Evolutionary conservation across 1,139 yeast genomes (phyloP).

Genomic region (Yamadazyma dendronema): DNA sequence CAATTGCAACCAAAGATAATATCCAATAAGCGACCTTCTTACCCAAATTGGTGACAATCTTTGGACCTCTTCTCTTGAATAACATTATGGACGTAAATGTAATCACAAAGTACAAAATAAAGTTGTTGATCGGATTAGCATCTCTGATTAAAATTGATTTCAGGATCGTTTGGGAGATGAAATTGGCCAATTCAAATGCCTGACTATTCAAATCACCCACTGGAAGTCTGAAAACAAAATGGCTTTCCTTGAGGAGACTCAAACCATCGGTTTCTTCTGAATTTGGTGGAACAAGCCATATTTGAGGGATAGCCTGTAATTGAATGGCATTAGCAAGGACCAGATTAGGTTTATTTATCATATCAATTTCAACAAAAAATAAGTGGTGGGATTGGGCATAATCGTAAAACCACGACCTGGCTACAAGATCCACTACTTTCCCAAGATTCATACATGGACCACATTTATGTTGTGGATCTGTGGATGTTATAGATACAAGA

Average conservation of each 20-base stretch:
- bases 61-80: constrained; percentile 49
- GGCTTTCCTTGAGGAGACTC: constrained; percentile 29
- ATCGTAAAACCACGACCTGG: constrained; percentile 43
- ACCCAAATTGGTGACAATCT: constrained; percentile 28
- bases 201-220: constrained; percentile 26
- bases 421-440: constrained; percentile 13
- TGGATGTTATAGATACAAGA: constrained; percentile 33
- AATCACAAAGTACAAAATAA: constrained; percentile 43
- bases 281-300: constrained; percentile 64
- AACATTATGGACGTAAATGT: constrained; percentile 47
- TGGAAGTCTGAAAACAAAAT: constrained; percentile 33
- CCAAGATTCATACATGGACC: constrained; percentile 21
- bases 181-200: constrained; percentile 50
- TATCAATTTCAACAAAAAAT: constrained; percentile 53
- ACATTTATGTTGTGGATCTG: constrained; percentile 35
- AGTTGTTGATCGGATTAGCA: constrained; percentile 40
- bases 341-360: constrained; percentile 36
- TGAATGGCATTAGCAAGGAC: constrained; percentile 36
- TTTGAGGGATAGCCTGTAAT: constrained; percentile 55
- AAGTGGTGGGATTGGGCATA: constrained; percentile 37
- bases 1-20: constrained; percentile 38
- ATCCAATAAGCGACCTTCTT: constrained; percentile 34
- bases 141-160: constrained; percentile 41
- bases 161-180: constrained; percentile 45
- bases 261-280: constrained; percentile 21